Percentiles rank a stretch among this genome's conserved stretches.
phyloP scores from a whole-genome alignment of 1,284 basidiomycete genomes.

The Leucoagaricus sp. region DNA sequence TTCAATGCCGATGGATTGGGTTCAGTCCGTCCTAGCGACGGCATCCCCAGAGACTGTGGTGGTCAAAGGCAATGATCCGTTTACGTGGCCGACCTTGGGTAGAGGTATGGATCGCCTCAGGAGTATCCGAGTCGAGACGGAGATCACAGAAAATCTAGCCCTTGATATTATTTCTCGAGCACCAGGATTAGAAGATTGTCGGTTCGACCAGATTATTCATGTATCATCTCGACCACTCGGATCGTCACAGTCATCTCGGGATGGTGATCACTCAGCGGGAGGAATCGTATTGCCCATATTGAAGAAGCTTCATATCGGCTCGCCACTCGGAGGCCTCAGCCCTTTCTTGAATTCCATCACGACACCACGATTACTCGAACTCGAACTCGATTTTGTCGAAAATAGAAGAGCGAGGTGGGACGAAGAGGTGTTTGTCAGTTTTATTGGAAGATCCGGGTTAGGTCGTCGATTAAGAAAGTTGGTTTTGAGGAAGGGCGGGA shows the following conservation, averaged over 20 bases:
- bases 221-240: background rate
- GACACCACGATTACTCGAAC: background rate
- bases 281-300: background rate
- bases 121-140: background rate
- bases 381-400: slow-evolving; percentile 4
- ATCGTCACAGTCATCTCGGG: background rate
- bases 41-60: background rate
- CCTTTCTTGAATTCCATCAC: background rate
- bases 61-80: background rate
- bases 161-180: background rate
- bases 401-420: background rate
- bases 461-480: background rate
- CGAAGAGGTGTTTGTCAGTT: background rate
- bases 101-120: background rate
- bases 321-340: background rate
- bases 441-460: background rate
- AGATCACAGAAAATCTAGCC: background rate
- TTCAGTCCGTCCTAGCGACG: background rate
- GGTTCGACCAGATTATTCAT: background rate
- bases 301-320: slow-evolving; percentile 1
- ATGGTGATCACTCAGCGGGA: background rate
- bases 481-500: background rate
- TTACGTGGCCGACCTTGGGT: slow-evolving; percentile 3
- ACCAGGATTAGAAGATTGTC: background rate
- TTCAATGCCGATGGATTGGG: slow-evolving; percentile 6